phyloP scores from a whole-genome alignment of 768 basidiomycete species.

The Kondoa malvinella region DNA sequence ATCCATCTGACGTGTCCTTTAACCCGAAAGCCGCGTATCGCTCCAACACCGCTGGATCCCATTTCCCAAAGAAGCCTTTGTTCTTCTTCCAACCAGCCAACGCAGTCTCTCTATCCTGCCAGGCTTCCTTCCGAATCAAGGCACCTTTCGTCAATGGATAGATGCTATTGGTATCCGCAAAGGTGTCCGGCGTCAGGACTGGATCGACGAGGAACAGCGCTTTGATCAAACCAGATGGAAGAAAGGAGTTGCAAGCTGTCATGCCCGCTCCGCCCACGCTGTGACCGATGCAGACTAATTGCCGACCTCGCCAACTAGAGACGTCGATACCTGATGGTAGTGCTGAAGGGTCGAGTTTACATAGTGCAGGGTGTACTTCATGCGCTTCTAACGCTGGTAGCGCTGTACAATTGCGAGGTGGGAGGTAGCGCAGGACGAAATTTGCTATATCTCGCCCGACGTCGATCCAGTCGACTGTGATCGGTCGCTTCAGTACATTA shows the following conservation, averaged over 20 bases:
- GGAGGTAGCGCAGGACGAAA: slow-evolving; percentile 54
- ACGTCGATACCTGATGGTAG: background rate
- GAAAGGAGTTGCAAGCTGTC: slow-evolving; percentile 22
- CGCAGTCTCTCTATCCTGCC: slow-evolving; percentile 57
- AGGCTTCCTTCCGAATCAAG: slow-evolving; percentile 44
- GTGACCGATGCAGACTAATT: slow-evolving; percentile 55
- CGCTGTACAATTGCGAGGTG: slow-evolving; percentile 27
- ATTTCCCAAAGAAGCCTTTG: slow-evolving; percentile 46
- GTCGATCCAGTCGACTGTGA: slow-evolving; percentile 60
- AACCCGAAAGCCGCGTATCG: slow-evolving; percentile 21
- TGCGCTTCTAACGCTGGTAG: background rate
- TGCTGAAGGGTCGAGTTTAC: background rate
- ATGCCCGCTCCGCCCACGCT: slow-evolving; percentile 66
- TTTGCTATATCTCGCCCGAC: slow-evolving; percentile 60
- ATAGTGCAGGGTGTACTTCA: slow-evolving; percentile 1
- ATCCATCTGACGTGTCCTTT: slow-evolving; percentile 2
- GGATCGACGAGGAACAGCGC: slow-evolving; percentile 55
- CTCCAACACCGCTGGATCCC: slow-evolving; percentile 20
- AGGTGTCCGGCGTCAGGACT: slow-evolving; percentile 38
- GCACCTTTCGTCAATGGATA: slow-evolving; percentile 35
- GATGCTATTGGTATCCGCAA: background rate
- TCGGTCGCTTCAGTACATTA: background rate
- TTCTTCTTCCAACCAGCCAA: slow-evolving; percentile 37
- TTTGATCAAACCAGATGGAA: slow-evolving; percentile 8
- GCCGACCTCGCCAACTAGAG: slow-evolving; percentile 17